Conservation (phyloP, 495 filamentous ascomycete genomes). For the Collariella sp. region DNA sequence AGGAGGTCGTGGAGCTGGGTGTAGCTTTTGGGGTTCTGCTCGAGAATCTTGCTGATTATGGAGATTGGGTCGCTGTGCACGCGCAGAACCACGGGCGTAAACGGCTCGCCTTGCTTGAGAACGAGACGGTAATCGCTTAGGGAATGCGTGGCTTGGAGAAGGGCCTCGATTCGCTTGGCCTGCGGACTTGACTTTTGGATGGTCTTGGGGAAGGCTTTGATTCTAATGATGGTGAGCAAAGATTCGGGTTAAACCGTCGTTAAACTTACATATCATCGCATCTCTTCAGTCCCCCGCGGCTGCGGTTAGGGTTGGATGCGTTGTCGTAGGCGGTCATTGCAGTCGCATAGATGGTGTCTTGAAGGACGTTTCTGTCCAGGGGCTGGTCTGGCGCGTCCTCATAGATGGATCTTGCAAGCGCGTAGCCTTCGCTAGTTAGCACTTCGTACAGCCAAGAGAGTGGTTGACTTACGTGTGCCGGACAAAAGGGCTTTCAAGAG, state of each 20-base stretch:
- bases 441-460: not conserved
- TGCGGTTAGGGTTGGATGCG: conserved; percentile 80
- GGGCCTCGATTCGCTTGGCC: conserved; percentile 51
- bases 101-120: conserved; percentile 83
- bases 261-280: conserved; percentile 68
- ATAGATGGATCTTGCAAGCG: conserved; percentile 62
- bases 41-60: conserved; percentile 74
- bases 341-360: conserved; percentile 56
- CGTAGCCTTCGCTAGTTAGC: conserved; percentile 47
- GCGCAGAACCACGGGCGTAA: conserved; percentile 82
- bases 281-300: conserved; percentile 72
- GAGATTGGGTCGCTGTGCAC: conserved; percentile 78
- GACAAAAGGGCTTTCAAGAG: conserved; percentile 64
- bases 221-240: conserved; percentile 33
- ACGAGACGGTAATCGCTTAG: conserved; percentile 84
- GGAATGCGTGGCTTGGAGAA: conserved; percentile 78
- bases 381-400: conserved; percentile 45
- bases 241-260: not conserved
- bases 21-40: conserved; percentile 80
- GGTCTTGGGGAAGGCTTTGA: conserved; percentile 60
- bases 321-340: conserved; percentile 77
- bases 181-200: conserved; percentile 46
- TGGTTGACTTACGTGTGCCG: conserved; percentile 49
- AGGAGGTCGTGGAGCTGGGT: conserved; percentile 79
- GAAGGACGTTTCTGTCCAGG: conserved; percentile 45